Percentiles rank a stretch among this genome's conserved stretches.
phyloP scores from a whole-genome alignment of 202 grass and related monocot species.

The Zoysia matrella region DNA sequence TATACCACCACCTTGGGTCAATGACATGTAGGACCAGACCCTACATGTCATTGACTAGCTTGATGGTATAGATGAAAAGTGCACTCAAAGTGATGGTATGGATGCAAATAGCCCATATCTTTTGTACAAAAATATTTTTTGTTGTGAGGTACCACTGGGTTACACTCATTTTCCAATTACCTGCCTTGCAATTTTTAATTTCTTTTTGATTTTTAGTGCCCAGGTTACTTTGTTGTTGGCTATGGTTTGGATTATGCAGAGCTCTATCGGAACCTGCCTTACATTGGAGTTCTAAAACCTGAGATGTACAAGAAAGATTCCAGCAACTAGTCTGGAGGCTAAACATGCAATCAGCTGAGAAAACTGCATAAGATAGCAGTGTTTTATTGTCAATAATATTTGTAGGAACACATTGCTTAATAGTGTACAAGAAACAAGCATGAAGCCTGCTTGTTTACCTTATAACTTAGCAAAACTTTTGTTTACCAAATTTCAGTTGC shows the following conservation, averaged over 20 bases:
- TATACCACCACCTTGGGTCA: too few species aligned
- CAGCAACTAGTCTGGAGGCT: slow-evolving; percentile 42
- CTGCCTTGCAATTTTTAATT: background rate
- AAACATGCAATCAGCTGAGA: background rate
- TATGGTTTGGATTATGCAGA: slow-evolving; percentile 96
- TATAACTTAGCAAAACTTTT: background rate
- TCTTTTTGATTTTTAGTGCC: slow-evolving; percentile 61
- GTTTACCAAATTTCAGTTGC: slow-evolving; percentile 14
- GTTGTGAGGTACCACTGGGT: slow-evolving; percentile 5
- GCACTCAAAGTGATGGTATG: too few species aligned
- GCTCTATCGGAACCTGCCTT: slow-evolving; percentile 91
- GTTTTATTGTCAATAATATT: background rate
- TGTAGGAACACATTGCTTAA: slow-evolving; percentile 20
- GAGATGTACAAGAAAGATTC: slow-evolving; percentile 68
- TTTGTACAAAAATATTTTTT: background rate
- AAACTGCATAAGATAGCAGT: slow-evolving; percentile 1
- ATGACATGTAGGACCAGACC: too few species aligned
- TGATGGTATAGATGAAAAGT: too few species aligned
- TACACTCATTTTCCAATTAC: background rate
- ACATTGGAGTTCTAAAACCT: slow-evolving; percentile 80
- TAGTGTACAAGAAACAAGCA: slow-evolving; percentile 39
- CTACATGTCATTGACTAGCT: too few species aligned
- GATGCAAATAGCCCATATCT: background rate
- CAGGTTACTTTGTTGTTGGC: slow-evolving; percentile 89
- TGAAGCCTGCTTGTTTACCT: slow-evolving; percentile 1